Evolutionary conservation across 495 filamentous ascomycete species (phyloP).

Genomic region (Xylaria venustula): DNA sequence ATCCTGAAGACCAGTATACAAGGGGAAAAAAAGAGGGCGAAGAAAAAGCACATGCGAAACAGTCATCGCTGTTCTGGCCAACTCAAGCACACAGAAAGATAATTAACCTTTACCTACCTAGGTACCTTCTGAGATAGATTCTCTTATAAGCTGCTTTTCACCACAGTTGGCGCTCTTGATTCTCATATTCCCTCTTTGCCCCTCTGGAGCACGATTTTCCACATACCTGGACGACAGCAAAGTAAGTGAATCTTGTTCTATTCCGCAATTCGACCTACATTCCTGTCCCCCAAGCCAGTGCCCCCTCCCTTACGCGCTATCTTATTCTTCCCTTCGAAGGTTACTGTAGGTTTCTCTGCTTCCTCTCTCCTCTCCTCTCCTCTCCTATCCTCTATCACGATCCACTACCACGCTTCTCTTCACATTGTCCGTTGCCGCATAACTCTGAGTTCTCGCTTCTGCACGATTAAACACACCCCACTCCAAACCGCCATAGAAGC

Average conservation of each 20-base stretch:
- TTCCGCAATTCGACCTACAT: neutral
- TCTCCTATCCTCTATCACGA: too few species aligned
- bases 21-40: neutral
- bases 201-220: neutral
- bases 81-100: too few species aligned
- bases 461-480: neutral
- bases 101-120: constrained; percentile 17
- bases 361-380: neutral
- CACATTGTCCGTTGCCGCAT: too few species aligned
- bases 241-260: constrained; percentile 4
- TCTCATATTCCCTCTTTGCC: neutral
- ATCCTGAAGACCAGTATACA: neutral
- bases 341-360: neutral
- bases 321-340: neutral
- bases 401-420: too few species aligned
- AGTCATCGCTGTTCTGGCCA: too few species aligned
- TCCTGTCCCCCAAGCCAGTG: neutral
- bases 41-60: constrained; percentile 28
- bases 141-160: constrained; percentile 3
- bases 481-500: neutral
- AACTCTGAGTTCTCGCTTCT: neutral
- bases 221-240: neutral
- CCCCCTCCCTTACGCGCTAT: neutral
- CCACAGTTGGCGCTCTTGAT: too few species aligned
- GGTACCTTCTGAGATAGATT: neutral